Percentiles rank a stretch among this genome's conserved stretches.
Conservation (phyloP, 345 rosid species). For the Eucalyptus viminalis region DNA sequence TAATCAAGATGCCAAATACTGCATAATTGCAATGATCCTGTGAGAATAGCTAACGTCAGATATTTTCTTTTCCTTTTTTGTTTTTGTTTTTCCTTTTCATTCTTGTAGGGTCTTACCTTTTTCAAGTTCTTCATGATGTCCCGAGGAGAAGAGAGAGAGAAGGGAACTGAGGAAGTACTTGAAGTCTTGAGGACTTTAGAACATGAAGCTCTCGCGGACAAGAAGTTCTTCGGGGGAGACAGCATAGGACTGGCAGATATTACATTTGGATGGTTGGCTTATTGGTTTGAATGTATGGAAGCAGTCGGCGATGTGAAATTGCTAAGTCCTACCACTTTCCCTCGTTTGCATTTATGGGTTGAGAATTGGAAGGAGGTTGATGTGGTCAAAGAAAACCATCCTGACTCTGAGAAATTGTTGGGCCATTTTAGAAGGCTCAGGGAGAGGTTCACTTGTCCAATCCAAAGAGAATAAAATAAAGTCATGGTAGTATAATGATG, state of each 20-base stretch:
- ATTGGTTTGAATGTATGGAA: not conserved
- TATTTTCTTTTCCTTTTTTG: not conserved
- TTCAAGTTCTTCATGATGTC: not conserved
- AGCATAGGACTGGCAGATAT: not conserved
- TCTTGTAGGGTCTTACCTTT: not conserved
- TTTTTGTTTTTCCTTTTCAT: not conserved
- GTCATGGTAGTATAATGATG: not conserved
- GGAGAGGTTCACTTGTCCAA: not conserved
- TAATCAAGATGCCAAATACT: not conserved
- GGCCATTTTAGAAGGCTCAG: not conserved
- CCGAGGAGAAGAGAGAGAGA: constrained; percentile 4
- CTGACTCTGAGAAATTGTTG: not conserved
- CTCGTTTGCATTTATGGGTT: not conserved
- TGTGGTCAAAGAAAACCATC: not conserved
- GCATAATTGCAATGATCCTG: not conserved
- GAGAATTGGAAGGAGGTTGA: not conserved
- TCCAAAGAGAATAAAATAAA: not conserved
- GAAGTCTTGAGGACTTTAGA: not conserved
- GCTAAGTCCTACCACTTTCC: not conserved
- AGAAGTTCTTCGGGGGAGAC: constrained; percentile 2
- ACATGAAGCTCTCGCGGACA: not conserved
- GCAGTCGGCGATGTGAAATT: not conserved
- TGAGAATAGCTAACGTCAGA: not conserved
- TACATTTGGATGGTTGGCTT: not conserved
- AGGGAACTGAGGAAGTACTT: not conserved